phyloP scores from a whole-genome alignment of 345 rosid genomes.

The Litchi chinensis region DNA sequence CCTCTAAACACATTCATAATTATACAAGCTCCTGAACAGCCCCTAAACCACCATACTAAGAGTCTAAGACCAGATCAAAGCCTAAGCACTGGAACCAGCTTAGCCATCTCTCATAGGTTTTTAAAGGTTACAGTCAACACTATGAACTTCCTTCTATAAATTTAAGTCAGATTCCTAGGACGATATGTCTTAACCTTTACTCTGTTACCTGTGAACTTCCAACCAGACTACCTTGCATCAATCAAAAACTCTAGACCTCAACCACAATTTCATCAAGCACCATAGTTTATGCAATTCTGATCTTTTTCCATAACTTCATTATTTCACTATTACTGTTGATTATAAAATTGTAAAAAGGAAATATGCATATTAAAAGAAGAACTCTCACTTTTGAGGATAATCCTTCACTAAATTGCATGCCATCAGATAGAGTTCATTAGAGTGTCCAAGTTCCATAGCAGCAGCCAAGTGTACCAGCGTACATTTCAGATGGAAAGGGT shows the following conservation, averaged over 20 bases:
- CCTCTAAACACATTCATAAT: too few species aligned
- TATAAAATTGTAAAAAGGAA: not conserved
- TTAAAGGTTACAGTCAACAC: too few species aligned
- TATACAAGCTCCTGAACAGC: too few species aligned
- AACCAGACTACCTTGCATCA: not conserved
- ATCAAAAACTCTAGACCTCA: not conserved
- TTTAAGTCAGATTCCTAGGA: too few species aligned
- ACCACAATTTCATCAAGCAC: not conserved
- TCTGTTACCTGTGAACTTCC: not conserved
- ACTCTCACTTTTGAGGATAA: slow-evolving; percentile 88
- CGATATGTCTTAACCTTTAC: not conserved
- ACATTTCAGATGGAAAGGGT: slow-evolving; percentile 93
- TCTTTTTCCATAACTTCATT: not conserved
- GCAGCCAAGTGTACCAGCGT: slow-evolving; percentile 89
- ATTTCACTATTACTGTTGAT: not conserved
- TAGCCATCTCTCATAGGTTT: too few species aligned
- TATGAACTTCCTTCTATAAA: too few species aligned
- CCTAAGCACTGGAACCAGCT: too few species aligned
- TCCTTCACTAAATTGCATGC: slow-evolving; percentile 96
- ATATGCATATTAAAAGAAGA: not conserved
- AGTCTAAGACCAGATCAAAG: too few species aligned
- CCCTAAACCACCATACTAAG: too few species aligned
- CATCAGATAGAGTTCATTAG: slow-evolving; percentile 96
- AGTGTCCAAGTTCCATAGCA: slow-evolving; percentile 93
- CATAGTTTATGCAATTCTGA: not conserved